These are phyloP conservation scores for Solanum hybrid DNA, from an alignment of 305 asterid species.

Conservation along the genomic window DNA sequence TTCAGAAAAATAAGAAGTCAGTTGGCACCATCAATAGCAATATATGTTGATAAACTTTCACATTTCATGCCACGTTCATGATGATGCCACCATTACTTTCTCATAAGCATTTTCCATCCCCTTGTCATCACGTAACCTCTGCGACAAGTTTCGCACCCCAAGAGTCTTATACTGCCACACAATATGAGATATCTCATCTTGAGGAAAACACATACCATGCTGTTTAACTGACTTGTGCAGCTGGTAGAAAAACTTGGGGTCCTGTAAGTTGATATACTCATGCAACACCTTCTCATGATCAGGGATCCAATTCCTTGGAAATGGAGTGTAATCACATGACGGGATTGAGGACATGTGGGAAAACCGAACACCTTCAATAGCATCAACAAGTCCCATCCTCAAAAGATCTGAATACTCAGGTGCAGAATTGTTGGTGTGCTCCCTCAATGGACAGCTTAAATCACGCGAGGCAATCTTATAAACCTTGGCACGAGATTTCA, in stretches of 20 bases:
- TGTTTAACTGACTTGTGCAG: conserved; percentile 52
- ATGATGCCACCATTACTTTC: background rate
- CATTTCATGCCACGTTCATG: background rate
- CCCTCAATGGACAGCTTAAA: conserved; percentile 76
- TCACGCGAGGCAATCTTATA: conserved; percentile 75
- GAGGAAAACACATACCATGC: conserved; percentile 53
- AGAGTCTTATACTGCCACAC: conserved; percentile 76
- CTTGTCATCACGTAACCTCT: conserved; percentile 24
- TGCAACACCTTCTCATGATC: conserved; percentile 64
- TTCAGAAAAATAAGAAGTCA: background rate
- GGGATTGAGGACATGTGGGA: conserved; percentile 72
- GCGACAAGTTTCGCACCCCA: conserved; percentile 37
- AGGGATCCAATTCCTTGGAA: conserved; percentile 83
- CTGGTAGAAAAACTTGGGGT: conserved; percentile 66
- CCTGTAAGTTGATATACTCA: conserved; percentile 67
- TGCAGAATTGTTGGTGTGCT: conserved; percentile 63
- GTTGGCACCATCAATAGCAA: background rate
- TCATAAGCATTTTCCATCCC: conserved; percentile 14
- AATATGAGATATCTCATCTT: conserved; percentile 64
- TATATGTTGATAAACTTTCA: background rate
- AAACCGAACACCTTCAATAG: conserved; percentile 80
- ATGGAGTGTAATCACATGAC: conserved; percentile 81
- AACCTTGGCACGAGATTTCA: conserved; percentile 93
- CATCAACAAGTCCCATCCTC: conserved; percentile 89
- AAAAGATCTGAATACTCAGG: conserved; percentile 93